Percentiles rank a stretch among this genome's conserved stretches.
Conservation (phyloP, 805 yeast genomes). For the Alloascoidea hylecoeti region DNA sequence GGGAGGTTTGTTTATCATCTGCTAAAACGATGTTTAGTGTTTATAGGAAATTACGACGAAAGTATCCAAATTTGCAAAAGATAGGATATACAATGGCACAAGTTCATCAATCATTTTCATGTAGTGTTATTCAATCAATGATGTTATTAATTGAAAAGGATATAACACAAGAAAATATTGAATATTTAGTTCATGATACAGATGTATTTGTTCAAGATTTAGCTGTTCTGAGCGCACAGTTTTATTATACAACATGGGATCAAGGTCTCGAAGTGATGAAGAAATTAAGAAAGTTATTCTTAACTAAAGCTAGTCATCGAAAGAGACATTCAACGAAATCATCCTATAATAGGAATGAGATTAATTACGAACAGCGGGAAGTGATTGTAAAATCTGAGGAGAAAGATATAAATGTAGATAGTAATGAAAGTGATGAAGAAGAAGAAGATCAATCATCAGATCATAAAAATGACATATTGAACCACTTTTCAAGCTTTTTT, state of each 20-base stretch:
- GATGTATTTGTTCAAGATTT: conserved; percentile 12
- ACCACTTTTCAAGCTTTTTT: conserved; percentile 16
- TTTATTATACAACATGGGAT: conserved; percentile 8
- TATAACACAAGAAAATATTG: conserved; percentile 13
- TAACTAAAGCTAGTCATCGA: neutral
- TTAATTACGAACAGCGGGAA: conserved; percentile 5
- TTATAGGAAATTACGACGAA: conserved; percentile 13
- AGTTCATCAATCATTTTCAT: conserved; percentile 19
- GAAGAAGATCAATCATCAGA: neutral
- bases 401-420: neutral
- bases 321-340: too few relatives aligned
- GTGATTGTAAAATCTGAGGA: conserved; percentile 12
- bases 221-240: conserved; percentile 9
- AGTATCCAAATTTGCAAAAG: conserved; percentile 10
- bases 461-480: neutral
- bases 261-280: neutral
- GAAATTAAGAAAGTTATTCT: neutral
- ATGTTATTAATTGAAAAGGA: conserved; percentile 14
- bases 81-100: conserved; percentile 17
- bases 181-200: conserved; percentile 13
- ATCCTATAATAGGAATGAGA: too few relatives aligned
- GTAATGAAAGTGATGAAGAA: conserved; percentile 1
- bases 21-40: conserved; percentile 15
- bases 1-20: conserved; percentile 14
- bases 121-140: conserved; percentile 19